Conservation (phyloP, 1,139 yeast genomes). For the Pichia sp. region DNA sequence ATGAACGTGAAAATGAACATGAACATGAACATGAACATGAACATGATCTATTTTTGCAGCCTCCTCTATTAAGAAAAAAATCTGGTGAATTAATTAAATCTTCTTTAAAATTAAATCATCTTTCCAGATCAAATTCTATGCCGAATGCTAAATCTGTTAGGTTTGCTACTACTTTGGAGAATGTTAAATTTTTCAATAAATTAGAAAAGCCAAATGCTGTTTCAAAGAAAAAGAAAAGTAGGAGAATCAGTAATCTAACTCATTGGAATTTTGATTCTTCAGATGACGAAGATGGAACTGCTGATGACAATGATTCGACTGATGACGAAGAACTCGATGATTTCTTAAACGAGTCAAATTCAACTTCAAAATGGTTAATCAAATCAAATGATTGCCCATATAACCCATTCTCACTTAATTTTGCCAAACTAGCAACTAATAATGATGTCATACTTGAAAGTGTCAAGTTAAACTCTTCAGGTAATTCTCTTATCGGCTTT, state of each 20-base stretch:
- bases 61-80: slow-evolving; percentile 52
- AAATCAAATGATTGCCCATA: slow-evolving; percentile 27
- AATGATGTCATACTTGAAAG: slow-evolving; percentile 58
- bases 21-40: no score
- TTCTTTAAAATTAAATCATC: slow-evolving; percentile 49
- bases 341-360: slow-evolving; percentile 14
- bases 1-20: no score
- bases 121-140: slow-evolving; percentile 52
- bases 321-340: slow-evolving; percentile 26
- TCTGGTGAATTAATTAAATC: slow-evolving; percentile 78
- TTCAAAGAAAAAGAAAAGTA: slow-evolving; percentile 27
- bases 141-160: slow-evolving; percentile 75
- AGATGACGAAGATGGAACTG: slow-evolving; percentile 25
- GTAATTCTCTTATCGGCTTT: slow-evolving; percentile 56
- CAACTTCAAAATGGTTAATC: slow-evolving; percentile 39
- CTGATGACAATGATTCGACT: slow-evolving; percentile 24
- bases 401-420: slow-evolving; percentile 25
- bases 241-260: slow-evolving; percentile 8
- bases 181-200: slow-evolving; percentile 65
- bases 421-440: slow-evolving; percentile 35
- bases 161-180: slow-evolving; percentile 61
- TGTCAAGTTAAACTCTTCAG: slow-evolving; percentile 52
- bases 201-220: slow-evolving; percentile 72
- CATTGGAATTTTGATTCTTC: slow-evolving; percentile 26
- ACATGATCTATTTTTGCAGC: not conserved